Evolutionary conservation across 345 rosid genomes (phyloP).

Genomic region (Corchorus olitorius): DNA sequence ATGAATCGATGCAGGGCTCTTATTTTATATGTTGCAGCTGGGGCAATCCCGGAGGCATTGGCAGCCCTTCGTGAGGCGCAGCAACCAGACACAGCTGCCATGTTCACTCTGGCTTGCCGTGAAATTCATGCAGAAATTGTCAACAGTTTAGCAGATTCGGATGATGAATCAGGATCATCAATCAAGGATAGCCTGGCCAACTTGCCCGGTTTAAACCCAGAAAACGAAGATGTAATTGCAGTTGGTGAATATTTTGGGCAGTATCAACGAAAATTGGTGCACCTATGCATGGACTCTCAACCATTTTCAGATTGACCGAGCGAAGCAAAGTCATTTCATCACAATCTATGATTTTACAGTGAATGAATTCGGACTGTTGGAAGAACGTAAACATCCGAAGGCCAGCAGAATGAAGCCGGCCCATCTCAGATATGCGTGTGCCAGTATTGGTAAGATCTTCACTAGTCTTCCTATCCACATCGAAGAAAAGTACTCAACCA

Average conservation of each 20-base stretch:
- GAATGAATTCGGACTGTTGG: not conserved
- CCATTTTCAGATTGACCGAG: constrained; percentile 62
- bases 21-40: constrained; percentile 86
- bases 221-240: constrained; percentile 73
- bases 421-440: not conserved
- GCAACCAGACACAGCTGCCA: constrained; percentile 90
- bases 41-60: constrained; percentile 85
- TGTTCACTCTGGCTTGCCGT: constrained; percentile 85
- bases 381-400: not conserved
- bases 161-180: constrained; percentile 45
- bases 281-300: constrained; percentile 86
- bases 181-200: constrained; percentile 27
- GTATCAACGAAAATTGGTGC: constrained; percentile 89
- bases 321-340: not conserved
- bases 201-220: constrained; percentile 73
- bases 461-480: not conserved
- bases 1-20: constrained; percentile 63
- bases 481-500: not conserved
- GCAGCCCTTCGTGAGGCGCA: constrained; percentile 83
- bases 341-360: not conserved
- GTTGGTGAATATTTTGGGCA: constrained; percentile 83
- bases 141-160: constrained; percentile 39
- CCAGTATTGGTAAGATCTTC: not conserved
- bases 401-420: not conserved
- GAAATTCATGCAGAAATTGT: constrained; percentile 67